These are phyloP conservation scores for Colletotrichum sp. DNA, from an alignment of 2,329 filamentous ascomycete species.

Conservation along the genomic window DNA sequence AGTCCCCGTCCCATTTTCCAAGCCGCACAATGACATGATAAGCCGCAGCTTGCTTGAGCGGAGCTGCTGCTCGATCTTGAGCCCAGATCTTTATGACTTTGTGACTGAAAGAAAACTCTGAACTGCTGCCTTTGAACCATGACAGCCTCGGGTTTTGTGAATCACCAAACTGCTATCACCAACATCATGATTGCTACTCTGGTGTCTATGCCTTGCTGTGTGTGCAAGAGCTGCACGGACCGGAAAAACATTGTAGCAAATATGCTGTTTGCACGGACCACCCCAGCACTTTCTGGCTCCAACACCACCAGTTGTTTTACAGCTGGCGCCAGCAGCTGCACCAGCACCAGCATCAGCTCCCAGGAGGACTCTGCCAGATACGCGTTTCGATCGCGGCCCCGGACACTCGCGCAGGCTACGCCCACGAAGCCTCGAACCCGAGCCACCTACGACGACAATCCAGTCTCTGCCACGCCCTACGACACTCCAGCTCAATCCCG, in stretches of 20 bases:
- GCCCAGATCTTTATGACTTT: background rate
- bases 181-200: background rate
- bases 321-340: slow-evolving; percentile 1
- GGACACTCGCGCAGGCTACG: background rate
- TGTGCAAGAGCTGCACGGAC: background rate
- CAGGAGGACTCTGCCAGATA: background rate
- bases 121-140: background rate
- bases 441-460: background rate
- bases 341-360: slow-evolving; percentile 2
- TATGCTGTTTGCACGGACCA: background rate
- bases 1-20: background rate
- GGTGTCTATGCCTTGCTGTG: background rate
- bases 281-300: background rate
- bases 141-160: background rate
- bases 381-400: slow-evolving; percentile 13
- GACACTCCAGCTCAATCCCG: background rate
- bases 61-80: background rate
- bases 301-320: background rate
- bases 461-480: background rate
- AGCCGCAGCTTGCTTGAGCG: background rate
- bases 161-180: background rate
- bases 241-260: slow-evolving; percentile 12
- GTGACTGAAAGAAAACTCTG: background rate
- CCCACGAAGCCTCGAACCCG: background rate
- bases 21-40: background rate